Evolutionary conservation across 163 green algal species (phyloP).

Genomic region (Trebouxia gelatinosa): DNA sequence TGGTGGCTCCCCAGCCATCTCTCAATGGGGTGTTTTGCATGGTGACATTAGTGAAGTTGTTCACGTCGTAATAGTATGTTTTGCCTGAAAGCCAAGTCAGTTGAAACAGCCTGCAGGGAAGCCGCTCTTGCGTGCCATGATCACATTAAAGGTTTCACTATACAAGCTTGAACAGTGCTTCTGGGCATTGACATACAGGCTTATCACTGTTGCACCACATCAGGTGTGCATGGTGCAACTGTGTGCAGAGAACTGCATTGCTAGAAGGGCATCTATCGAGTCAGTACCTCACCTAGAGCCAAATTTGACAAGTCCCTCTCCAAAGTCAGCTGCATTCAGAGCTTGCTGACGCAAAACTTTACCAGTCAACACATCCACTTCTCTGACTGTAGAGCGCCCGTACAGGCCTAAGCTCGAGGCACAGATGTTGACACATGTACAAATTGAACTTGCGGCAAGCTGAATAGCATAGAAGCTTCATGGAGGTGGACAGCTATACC

Average conservation of each 20-base stretch:
- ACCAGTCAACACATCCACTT: slow-evolving; percentile 63
- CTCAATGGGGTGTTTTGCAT: slow-evolving; percentile 36
- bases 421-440: not conserved
- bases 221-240: not conserved
- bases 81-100: slow-evolving; percentile 63
- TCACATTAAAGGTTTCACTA: not conserved
- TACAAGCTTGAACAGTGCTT: not conserved
- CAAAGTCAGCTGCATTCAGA: slow-evolving; percentile 66
- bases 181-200: not conserved
- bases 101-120: slow-evolving; percentile 63
- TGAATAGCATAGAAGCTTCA: not conserved
- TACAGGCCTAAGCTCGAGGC: slow-evolving; percentile 50
- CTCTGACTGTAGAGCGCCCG: slow-evolving; percentile 58
- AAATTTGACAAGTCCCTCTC: slow-evolving; percentile 68
- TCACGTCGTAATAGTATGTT: slow-evolving; percentile 61
- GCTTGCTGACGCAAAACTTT: slow-evolving; percentile 42
- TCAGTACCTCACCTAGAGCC: slow-evolving; percentile 56
- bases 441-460: not conserved
- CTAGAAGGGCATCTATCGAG: too few species aligned
- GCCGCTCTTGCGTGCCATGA: not conserved
- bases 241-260: not conserved
- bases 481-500: slow-evolving; percentile 29
- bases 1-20: slow-evolving; percentile 73
- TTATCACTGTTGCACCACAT: not conserved
- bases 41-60: slow-evolving; percentile 50